A percentile compares a stretch with the other conserved stretches of the same genome.
phyloP scores from a whole-genome alignment of 768 basidiomycete genomes.

The Russula abietina region DNA sequence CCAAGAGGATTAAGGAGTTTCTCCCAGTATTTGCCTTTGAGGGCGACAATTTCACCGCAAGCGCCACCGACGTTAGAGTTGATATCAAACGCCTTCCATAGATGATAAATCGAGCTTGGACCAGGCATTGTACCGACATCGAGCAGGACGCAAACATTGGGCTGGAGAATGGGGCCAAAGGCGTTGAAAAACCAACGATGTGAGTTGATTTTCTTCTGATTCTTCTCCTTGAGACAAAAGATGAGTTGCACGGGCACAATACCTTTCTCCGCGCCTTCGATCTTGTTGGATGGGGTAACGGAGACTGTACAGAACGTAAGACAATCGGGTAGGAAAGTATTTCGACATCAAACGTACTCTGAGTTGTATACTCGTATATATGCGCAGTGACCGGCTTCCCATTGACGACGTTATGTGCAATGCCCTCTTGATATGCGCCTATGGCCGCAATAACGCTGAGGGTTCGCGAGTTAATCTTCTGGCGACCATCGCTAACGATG shows the following conservation, averaged over 20 bases:
- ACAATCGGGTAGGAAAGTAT: not conserved
- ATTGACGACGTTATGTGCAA: slow-evolving; percentile 82
- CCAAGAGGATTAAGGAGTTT: slow-evolving; percentile 75
- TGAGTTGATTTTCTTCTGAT: slow-evolving; percentile 94
- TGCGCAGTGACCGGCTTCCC: slow-evolving; percentile 80
- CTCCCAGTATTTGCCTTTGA: slow-evolving; percentile 77
- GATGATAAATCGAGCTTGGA: slow-evolving; percentile 81
- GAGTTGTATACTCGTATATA: slow-evolving; percentile 92
- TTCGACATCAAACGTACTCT: slow-evolving; percentile 47
- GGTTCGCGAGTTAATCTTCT: slow-evolving; percentile 79
- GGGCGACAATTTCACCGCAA: slow-evolving; percentile 92
- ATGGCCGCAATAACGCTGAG: slow-evolving; percentile 85
- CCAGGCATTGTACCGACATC: slow-evolving; percentile 87
- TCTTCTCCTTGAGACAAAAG: slow-evolving; percentile 89
- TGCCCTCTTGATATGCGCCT: slow-evolving; percentile 92
- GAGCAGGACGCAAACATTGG: slow-evolving; percentile 88
- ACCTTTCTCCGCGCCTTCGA: slow-evolving; percentile 72
- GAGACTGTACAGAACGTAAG: slow-evolving; percentile 47
- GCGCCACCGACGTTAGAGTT: slow-evolving; percentile 89
- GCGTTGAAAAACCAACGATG: slow-evolving; percentile 96
- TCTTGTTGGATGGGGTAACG: slow-evolving; percentile 73
- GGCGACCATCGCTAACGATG: slow-evolving; percentile 81
- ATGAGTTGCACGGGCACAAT: slow-evolving; percentile 87
- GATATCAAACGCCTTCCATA: slow-evolving; percentile 94
- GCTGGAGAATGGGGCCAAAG: slow-evolving; percentile 73